phyloP scores from a whole-genome alignment of 1,139 yeast species.

The Saccharomyces hybrid region DNA sequence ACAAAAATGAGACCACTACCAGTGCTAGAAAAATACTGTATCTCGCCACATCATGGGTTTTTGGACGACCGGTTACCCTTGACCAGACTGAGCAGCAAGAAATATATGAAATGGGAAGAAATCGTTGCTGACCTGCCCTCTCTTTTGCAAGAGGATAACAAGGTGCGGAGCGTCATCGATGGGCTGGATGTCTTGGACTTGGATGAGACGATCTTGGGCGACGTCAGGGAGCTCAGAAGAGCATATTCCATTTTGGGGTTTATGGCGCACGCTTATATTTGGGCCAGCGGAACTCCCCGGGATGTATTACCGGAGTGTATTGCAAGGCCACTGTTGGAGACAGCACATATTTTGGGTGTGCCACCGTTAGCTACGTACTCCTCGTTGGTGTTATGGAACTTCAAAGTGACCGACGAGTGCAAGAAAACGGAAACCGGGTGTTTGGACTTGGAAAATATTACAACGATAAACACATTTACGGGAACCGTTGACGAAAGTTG shows the following conservation, averaged over 20 bases:
- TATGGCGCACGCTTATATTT: slow-evolving; percentile 78
- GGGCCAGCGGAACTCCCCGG: slow-evolving; percentile 69
- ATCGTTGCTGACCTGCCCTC: not conserved
- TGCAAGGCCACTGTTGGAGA: slow-evolving; percentile 59
- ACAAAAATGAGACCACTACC: not conserved
- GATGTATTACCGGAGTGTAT: slow-evolving; percentile 59
- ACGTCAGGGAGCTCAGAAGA: slow-evolving; percentile 52
- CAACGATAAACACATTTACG: slow-evolving; percentile 77
- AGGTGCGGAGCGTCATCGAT: not conserved
- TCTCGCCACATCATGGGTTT: not conserved
- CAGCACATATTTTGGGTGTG: slow-evolving; percentile 53
- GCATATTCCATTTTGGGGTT: slow-evolving; percentile 76
- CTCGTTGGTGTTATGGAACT: slow-evolving; percentile 83
- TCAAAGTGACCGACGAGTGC: slow-evolving; percentile 45
- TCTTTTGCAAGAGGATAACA: not conserved
- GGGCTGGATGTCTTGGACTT: not conserved
- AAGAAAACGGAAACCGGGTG: slow-evolving; percentile 21
- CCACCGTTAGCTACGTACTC: slow-evolving; percentile 90
- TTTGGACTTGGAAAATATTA: slow-evolving; percentile 44
- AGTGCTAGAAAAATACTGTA: not conserved
- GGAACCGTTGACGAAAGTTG: slow-evolving; percentile 89
- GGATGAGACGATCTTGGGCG: slow-evolving; percentile 17
- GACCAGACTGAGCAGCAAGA: not conserved
- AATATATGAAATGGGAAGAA: not conserved
- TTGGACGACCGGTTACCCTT: not conserved